Evolutionary conservation across 352 stramenopile species (phyloP).

Genomic region (Pythium myriotylum): DNA sequence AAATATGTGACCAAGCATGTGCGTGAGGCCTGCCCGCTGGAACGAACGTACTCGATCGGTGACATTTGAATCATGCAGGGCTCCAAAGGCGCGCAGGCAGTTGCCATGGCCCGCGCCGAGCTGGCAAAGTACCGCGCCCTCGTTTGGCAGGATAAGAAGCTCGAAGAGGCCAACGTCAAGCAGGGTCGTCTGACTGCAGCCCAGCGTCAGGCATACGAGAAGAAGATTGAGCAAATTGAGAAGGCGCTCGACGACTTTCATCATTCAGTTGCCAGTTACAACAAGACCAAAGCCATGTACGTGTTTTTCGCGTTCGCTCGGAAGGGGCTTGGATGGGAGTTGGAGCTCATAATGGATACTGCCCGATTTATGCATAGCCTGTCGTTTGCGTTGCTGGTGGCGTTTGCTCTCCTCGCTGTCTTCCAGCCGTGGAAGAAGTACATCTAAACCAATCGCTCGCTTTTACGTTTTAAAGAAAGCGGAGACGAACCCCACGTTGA

Average conservation of each 20-base stretch:
- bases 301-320: too few relatives aligned
- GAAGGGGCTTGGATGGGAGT: background rate
- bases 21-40: background rate
- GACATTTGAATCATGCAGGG: too few relatives aligned
- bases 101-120: conserved; percentile 78
- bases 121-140: conserved; percentile 80
- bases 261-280: conserved; percentile 71
- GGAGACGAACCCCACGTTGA: background rate
- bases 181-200: conserved; percentile 61
- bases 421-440: conserved; percentile 74
- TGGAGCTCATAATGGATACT: background rate
- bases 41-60: too few relatives aligned
- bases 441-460: conserved; percentile 8
- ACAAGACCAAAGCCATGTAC: conserved; percentile 79
- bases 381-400: conserved; percentile 48
- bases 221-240: conserved; percentile 72
- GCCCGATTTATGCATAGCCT: conserved; percentile 25
- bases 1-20: conserved; percentile 87
- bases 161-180: conserved; percentile 67
- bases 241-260: conserved; percentile 80
- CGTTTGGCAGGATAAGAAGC: conserved; percentile 87
- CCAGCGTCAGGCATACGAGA: conserved; percentile 62
- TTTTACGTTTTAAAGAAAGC: background rate
- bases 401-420: conserved; percentile 69
- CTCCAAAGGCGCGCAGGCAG: conserved; percentile 65